Base-by-base conservation (phyloP, 176 grass and related monocot genomes). In the Alopecurus myosuroides region DNA sequence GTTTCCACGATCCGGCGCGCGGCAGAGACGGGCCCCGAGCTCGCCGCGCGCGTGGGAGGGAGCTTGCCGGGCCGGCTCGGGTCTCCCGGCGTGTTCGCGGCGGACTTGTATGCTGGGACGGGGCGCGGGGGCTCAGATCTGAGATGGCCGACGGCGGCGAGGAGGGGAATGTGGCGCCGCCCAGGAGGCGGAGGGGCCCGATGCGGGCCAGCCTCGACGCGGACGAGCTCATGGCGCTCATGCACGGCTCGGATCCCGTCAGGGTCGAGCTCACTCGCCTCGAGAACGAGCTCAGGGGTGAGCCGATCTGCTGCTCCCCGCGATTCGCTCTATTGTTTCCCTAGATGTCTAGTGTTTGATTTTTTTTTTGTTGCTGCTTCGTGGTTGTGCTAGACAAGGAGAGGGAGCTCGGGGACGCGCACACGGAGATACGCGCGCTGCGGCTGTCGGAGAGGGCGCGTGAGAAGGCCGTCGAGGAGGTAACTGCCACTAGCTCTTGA, bases 401-500 rank as follows among this genome's bases (percentile, higher is more conserved):
- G 63, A 78, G 97, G 88, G 97, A 99, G 70, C 88, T 99, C 26
- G 92, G 86, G 65, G 97, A 99, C 76, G 91, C 92, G 34, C 92
- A 99, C 86, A 85, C 91, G 86, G 97, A 96, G 90, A 99, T 99
- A 74, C 94, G 88, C 11, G 91, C 97, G 6, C 91, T 96, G 52
- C 88, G 94, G 80, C 86, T 99, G 79, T 99, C 97, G 26, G 97
- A 96, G 86, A 89, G 94, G 83, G 94, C 97, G 30, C 89, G 94
- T 82, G 97, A 99, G 91, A 99, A 99, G 88, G 97, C 93, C n/a
- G 97, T 99, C 5, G 97, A 99, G 79, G 97, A 99, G 94, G 97
- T 99, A 82, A 86, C 78, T 44, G 56, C 49, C 31, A 2, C 33
- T 40, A 20, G 25, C 23, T 23, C 18, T 40, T 49, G 65, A 48